Evolutionary conservation across 2,329 filamentous ascomycete species (phyloP).

Genomic region (Dactylellina haptotyla): DNA sequence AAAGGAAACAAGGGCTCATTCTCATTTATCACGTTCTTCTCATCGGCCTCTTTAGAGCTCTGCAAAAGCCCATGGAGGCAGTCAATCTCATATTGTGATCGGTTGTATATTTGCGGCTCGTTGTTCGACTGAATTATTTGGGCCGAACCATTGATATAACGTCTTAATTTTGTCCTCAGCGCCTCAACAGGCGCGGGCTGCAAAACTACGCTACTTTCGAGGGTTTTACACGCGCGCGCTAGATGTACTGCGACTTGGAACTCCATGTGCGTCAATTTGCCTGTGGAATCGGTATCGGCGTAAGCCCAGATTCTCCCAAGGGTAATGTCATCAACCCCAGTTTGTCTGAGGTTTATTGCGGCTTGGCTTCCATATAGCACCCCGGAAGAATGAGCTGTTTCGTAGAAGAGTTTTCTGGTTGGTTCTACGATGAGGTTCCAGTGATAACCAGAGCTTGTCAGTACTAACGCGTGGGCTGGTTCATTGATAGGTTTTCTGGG

Average conservation of each 20-base stretch:
- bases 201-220: neutral
- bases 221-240: neutral
- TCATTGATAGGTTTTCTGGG: too few relatives aligned
- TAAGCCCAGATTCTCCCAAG: constrained; percentile 3
- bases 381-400: too few relatives aligned
- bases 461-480: too few relatives aligned
- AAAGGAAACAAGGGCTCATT: too few relatives aligned
- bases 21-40: neutral
- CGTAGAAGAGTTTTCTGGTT: neutral
- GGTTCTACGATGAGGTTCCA: neutral
- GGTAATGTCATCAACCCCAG: neutral
- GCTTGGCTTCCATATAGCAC: neutral
- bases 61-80: constrained; percentile 6
- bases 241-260: constrained; percentile 20
- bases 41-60: neutral
- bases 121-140: neutral
- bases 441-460: too few relatives aligned
- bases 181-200: neutral
- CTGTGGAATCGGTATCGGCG: constrained; percentile 1
- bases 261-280: neutral
- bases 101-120: neutral
- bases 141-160: neutral
- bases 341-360: neutral
- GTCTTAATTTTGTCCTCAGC: neutral
- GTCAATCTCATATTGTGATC: neutral